Evolutionary conservation across 2,329 filamentous ascomycete genomes (phyloP).

Genomic region (Neocatenulostroma microsporum): DNA sequence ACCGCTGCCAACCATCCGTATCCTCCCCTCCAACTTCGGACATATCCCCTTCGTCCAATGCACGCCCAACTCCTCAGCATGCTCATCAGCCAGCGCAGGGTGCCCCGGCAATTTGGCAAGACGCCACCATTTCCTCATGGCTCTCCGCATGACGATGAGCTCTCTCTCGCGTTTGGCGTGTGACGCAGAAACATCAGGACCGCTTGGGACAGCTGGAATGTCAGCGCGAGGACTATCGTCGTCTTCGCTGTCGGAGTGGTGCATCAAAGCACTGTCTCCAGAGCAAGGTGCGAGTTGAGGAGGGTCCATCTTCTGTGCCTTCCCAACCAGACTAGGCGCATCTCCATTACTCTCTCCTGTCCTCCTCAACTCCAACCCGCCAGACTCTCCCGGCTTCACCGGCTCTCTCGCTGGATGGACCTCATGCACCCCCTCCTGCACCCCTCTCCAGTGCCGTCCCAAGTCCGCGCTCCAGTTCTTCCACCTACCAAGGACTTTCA

Average conservation of each 20-base stretch:
- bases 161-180: slow-evolving; percentile 39
- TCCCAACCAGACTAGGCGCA: slow-evolving; percentile 5
- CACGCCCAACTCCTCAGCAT: slow-evolving; percentile 53
- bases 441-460: slow-evolving; percentile 56
- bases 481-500: slow-evolving; percentile 76
- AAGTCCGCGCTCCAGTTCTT: slow-evolving; percentile 58
- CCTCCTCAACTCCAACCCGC: slow-evolving; percentile 3
- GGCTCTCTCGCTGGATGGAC: slow-evolving; percentile 34
- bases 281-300: no score
- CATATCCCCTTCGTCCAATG: slow-evolving; percentile 76
- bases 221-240: slow-evolving; percentile 31
- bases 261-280: slow-evolving; percentile 6
- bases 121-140: slow-evolving; percentile 65
- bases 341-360: slow-evolving; percentile 1
- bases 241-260: slow-evolving; percentile 29
- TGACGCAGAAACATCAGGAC: slow-evolving; percentile 28
- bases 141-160: slow-evolving; percentile 58
- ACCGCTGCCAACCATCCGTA: slow-evolving; percentile 39
- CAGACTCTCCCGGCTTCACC: slow-evolving; percentile 8
- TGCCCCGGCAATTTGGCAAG: slow-evolving; percentile 54
- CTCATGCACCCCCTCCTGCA: slow-evolving; percentile 55
- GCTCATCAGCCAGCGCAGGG: slow-evolving; percentile 45
- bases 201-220: slow-evolving; percentile 33
- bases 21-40: slow-evolving; percentile 69
- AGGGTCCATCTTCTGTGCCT: slow-evolving; percentile 6